These are phyloP conservation scores for Quercus phellos DNA, from an alignment of 331 rosid species.

Conservation along the genomic window DNA sequence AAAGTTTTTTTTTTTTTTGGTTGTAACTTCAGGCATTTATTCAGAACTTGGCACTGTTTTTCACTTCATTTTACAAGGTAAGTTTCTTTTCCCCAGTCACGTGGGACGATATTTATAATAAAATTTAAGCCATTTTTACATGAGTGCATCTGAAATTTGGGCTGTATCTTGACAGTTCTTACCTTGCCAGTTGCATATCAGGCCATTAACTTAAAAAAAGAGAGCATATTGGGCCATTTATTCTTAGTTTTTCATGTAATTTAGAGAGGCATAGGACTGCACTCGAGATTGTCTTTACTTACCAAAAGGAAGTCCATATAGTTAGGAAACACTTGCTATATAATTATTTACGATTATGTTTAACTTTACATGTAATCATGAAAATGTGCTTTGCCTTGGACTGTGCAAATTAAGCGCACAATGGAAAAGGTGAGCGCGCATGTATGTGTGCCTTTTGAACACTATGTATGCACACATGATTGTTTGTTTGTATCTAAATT, in stretches of 20 bases:
- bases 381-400: not conserved
- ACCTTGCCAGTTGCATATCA: not conserved
- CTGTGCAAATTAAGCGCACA: not conserved
- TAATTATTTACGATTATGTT: not conserved
- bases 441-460: not conserved
- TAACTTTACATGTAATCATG: not conserved
- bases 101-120: not conserved
- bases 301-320: not conserved
- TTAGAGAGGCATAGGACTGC: not conserved
- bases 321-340: not conserved
- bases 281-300: not conserved
- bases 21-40: slow-evolving; percentile 62
- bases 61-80: slow-evolving; percentile 90
- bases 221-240: not conserved
- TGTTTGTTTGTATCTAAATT: not conserved
- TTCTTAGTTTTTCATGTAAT: not conserved
- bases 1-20: not conserved
- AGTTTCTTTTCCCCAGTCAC: slow-evolving; percentile 12
- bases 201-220: not conserved
- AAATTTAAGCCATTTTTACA: not conserved
- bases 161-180: not conserved
- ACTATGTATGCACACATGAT: not conserved
- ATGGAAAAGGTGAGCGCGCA: not conserved
- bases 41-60: slow-evolving; percentile 89
- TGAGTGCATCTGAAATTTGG: not conserved